Conservation (phyloP, 1,284 basidiomycete genomes). For the Trichosporon sp. region DNA sequence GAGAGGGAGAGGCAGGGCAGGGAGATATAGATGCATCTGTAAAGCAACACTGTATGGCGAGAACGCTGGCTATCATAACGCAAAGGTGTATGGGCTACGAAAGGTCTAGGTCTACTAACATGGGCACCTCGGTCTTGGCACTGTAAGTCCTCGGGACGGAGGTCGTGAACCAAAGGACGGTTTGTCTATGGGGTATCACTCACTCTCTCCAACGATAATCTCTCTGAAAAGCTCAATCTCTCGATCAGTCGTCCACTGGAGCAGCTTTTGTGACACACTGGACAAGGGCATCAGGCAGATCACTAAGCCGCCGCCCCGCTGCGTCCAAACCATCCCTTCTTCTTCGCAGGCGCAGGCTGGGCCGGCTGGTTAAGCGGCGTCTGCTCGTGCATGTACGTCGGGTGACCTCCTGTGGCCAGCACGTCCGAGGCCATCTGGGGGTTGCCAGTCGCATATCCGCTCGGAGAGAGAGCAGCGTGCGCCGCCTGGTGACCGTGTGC, state of each 20-base stretch:
- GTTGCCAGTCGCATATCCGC: neutral
- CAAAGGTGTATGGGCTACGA: neutral
- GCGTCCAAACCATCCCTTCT: neutral
- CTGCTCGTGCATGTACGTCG: neutral
- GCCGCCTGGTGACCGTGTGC: neutral
- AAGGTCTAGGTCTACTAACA: neutral
- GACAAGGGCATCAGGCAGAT: too few relatives aligned
- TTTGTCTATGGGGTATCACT: neutral
- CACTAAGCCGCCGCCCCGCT: too few relatives aligned
- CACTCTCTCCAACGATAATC: too few relatives aligned
- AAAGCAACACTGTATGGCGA: neutral
- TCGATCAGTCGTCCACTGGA: too few relatives aligned
- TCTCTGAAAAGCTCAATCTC: too few relatives aligned
- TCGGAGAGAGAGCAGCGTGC: neutral
- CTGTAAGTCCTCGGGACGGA: too few relatives aligned
- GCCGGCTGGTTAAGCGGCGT: conserved; percentile 2
- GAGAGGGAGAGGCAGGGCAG: too few relatives aligned
- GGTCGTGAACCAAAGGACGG: too few relatives aligned
- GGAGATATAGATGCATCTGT: neutral
- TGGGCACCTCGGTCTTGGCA: too few relatives aligned
- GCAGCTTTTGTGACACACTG: too few relatives aligned
- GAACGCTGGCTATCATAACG: too few relatives aligned
- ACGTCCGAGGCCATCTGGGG: neutral
- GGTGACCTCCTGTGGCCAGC: neutral
- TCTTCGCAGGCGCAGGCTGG: neutral